These are phyloP conservation scores for Tetrapisispora pingtungensis DNA, from an alignment of 805 yeast species.

Conservation along the genomic window DNA sequence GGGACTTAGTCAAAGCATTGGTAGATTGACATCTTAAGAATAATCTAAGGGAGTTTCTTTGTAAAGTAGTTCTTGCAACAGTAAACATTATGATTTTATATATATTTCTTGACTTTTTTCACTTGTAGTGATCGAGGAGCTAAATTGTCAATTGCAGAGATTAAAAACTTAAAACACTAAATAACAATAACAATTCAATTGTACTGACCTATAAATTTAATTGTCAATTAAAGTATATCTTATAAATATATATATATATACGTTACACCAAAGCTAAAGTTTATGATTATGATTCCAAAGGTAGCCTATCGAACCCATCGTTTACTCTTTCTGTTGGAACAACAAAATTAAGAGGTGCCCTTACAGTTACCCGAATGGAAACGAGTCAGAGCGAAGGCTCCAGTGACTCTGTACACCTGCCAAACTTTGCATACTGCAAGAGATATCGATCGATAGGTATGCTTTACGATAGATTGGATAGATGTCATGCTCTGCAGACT, in stretches of 20 bases:
- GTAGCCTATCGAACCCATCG: neutral
- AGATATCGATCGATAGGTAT: too few relatives aligned
- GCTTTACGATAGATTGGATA: too few relatives aligned
- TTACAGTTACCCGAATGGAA: neutral
- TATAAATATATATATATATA: too few relatives aligned
- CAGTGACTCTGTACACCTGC: neutral
- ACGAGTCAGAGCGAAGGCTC: neutral
- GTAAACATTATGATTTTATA: neutral
- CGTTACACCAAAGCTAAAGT: too few relatives aligned
- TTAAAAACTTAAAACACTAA: too few relatives aligned
- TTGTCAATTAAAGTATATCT: too few relatives aligned
- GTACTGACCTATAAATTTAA: too few relatives aligned
- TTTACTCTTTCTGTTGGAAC: neutral
- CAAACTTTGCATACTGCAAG: neutral
- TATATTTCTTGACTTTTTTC: neutral
- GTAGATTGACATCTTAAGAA: slow-evolving; percentile 20
- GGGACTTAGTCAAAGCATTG: slow-evolving; percentile 24
- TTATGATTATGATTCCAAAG: too few relatives aligned
- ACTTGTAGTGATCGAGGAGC: neutral
- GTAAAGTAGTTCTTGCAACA: slow-evolving; percentile 1
- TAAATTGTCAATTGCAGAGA: too few relatives aligned
- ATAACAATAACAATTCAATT: too few relatives aligned
- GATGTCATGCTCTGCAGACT: too few relatives aligned
- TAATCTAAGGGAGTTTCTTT: slow-evolving; percentile 6
- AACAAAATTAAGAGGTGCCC: too few relatives aligned